Evolutionary conservation across 208 protist species (phyloP).

Genomic region (Trypanosoma boissoni): DNA sequence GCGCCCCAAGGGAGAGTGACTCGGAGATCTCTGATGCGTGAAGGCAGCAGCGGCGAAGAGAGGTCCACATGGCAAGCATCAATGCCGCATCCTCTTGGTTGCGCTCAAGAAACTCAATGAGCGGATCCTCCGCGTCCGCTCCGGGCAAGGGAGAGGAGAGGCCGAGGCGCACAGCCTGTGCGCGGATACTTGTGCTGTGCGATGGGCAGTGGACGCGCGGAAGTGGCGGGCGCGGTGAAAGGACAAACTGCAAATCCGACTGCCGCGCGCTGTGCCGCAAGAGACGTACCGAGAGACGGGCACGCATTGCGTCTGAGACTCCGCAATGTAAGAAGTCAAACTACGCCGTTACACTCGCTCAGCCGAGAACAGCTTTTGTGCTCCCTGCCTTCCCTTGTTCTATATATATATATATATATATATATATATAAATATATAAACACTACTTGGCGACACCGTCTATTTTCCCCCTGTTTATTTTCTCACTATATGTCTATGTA

Average conservation of each 20-base stretch:
- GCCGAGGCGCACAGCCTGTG: slow-evolving; percentile 11
- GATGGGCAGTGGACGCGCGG: too few species aligned
- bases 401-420: too few species aligned
- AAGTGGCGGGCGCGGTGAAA: slow-evolving; percentile 51
- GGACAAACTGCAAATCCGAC: slow-evolving; percentile 39
- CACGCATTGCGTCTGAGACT: too few species aligned
- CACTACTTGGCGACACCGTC: too few species aligned
- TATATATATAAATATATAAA: too few species aligned
- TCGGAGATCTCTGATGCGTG: slow-evolving; percentile 74
- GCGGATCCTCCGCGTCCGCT: slow-evolving; percentile 25
- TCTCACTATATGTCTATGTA: too few species aligned
- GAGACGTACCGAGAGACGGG: background rate
- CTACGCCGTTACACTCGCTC: too few species aligned
- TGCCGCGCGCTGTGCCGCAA: slow-evolving; percentile 43
- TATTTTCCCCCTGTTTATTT: too few species aligned
- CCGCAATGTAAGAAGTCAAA: too few species aligned
- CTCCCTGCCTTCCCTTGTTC: too few species aligned
- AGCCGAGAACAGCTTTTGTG: too few species aligned
- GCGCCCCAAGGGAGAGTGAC: slow-evolving; percentile 51
- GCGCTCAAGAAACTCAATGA: slow-evolving; percentile 61
- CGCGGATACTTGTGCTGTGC: too few species aligned
- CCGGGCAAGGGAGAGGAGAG: slow-evolving; percentile 6
- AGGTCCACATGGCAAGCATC: slow-evolving; percentile 83
- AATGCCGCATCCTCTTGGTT: slow-evolving; percentile 69
- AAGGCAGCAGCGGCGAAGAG: slow-evolving; percentile 69